These are phyloP conservation scores for Pholiota microspora DNA, from an alignment of 768 basidiomycete genomes.

Conservation along the genomic window DNA sequence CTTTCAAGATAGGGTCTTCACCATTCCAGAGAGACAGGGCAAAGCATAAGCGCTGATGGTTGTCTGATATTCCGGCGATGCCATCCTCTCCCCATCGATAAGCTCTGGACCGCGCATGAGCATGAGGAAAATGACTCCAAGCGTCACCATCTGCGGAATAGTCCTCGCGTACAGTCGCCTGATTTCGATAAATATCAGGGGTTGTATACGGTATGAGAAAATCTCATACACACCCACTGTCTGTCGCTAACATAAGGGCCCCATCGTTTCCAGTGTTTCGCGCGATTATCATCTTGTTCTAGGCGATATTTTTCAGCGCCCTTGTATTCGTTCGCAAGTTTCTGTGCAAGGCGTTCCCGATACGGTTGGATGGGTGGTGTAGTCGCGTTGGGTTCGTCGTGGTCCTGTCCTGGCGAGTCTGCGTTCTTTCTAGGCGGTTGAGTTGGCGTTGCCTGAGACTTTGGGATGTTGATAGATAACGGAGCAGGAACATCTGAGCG, in stretches of 20 bases:
- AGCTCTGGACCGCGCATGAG: slow-evolving; percentile 88
- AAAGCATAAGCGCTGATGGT: slow-evolving; percentile 92
- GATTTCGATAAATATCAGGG: slow-evolving; percentile 13
- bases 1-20: slow-evolving; percentile 91
- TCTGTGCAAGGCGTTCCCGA: slow-evolving; percentile 62
- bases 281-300: slow-evolving; percentile 74
- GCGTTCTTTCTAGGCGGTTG: slow-evolving; percentile 47
- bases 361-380: slow-evolving; percentile 33
- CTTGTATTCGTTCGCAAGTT: slow-evolving; percentile 69
- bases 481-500: slow-evolving; percentile 35
- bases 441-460: slow-evolving; percentile 35
- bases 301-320: slow-evolving; percentile 84
- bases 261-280: slow-evolving; percentile 97
- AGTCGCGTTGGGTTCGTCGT: slow-evolving; percentile 13
- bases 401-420: slow-evolving; percentile 32
- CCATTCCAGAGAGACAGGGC: slow-evolving; percentile 94
- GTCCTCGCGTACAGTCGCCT: slow-evolving; percentile 99
- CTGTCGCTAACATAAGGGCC: slow-evolving; percentile 96
- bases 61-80: slow-evolving; percentile 95
- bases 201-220: background rate
- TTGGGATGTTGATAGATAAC: slow-evolving; percentile 72
- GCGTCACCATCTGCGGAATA: slow-evolving; percentile 96
- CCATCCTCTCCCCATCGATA: slow-evolving; percentile 99
- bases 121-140: slow-evolving; percentile 94
- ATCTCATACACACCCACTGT: slow-evolving; percentile 79